Evolutionary conservation across 2,329 filamentous ascomycete genomes (phyloP), one percentile per base, ranked within the genome.

Genomic region (Balansia obtecta): DNA sequence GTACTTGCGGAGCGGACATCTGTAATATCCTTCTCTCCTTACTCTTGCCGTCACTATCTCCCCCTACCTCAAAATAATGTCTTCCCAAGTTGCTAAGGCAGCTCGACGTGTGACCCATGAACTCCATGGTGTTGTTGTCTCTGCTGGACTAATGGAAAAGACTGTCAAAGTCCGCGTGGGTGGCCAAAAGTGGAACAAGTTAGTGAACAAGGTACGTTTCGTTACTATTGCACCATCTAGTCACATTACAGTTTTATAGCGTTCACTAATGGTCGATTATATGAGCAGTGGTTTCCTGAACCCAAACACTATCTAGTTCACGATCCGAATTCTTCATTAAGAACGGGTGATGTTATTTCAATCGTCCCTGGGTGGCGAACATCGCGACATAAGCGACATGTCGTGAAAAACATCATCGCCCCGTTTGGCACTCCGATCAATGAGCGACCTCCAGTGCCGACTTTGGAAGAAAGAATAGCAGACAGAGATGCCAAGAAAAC

Each of bases 141-240:
- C 85, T 41, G 81, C 86, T 7, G 87, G 86, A 18, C 75, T 83
- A 52, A 89, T 89, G 83, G 69, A 80, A 52, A 86, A 83, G 68
- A 89, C 86, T 2, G 85, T 89, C 51, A 89, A 86, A 68, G 86
- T 90, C 54, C 79, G 82, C 56, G 75, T 90, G 13, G 82, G 84
- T 48, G 77, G 75, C 13, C 79, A 82, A 62, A 76, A 79, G 63
- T 91, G 84, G 83, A 86, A 90, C 63, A 76, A 75, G 52, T 73
- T 76, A 54, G 77, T 91, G 50, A 75, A 82, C 63, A 91, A 91
- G 74, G 86, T 87, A 64, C 20, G 18, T 16, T 22, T 1, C 41
- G n/a, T 27, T 30, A 27, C 18, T 37, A 13, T 30, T 12, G 46
- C 39, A 48, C 13, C 13, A 12, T 12, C 32, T 13, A 41, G 30